A percentile compares a stretch with the other conserved stretches of the same genome.
Evolutionary conservation across 164 flowering plant species (phyloP).

Genomic region (Protea cynaroides): DNA sequence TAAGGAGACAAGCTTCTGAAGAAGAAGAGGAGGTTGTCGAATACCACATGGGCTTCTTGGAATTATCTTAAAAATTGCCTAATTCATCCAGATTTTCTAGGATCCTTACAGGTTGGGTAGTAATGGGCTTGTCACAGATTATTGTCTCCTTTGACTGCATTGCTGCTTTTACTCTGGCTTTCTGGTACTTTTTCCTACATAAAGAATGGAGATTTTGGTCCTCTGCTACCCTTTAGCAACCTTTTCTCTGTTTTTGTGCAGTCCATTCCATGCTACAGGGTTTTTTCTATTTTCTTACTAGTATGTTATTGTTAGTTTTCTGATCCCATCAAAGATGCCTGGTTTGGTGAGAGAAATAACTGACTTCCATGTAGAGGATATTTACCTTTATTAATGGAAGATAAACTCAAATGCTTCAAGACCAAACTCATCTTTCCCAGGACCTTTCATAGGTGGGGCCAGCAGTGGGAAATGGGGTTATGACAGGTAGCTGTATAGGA

Average conservation of each 20-base stretch:
- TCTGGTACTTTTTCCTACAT: background rate
- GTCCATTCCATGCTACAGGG: background rate
- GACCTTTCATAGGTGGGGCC: too few species aligned
- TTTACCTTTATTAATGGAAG: too few species aligned
- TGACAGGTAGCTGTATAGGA: too few species aligned
- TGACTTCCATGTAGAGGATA: background rate
- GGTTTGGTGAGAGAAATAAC: background rate
- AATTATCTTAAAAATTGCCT: constrained; percentile 44
- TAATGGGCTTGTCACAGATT: constrained; percentile 38
- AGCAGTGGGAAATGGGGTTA: too few species aligned
- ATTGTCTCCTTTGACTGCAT: constrained; percentile 7
- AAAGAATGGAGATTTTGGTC: background rate
- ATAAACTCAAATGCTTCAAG: too few species aligned
- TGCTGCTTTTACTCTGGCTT: background rate
- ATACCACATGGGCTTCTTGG: constrained; percentile 55
- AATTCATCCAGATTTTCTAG: constrained; percentile 22
- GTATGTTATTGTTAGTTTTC: background rate
- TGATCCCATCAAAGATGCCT: background rate
- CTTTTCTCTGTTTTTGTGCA: background rate
- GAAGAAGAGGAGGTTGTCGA: constrained; percentile 10
- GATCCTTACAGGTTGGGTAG: constrained; percentile 59
- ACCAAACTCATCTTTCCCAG: too few species aligned
- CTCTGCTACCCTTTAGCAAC: background rate
- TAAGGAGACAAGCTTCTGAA: too few species aligned
- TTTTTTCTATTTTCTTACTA: background rate